phyloP scores from a whole-genome alignment of 2,329 filamentous ascomycete genomes.

The Colletotrichum cereale region DNA sequence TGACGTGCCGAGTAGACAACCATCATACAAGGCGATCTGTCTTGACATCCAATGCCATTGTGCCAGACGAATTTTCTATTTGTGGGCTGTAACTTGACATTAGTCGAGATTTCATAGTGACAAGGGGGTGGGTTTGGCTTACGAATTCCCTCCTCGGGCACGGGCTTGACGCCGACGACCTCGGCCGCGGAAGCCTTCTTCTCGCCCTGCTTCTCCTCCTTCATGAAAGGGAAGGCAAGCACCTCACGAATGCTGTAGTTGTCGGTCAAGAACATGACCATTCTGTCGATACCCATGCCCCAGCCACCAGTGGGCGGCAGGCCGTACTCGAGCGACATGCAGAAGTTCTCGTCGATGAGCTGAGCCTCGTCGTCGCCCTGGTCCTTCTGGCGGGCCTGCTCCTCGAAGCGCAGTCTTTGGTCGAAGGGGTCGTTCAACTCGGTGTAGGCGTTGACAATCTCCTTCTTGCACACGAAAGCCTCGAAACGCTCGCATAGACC shows the following conservation, averaged over 20 bases:
- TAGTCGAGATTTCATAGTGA: neutral
- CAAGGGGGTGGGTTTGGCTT: neutral
- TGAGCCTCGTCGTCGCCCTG: slow-evolving; percentile 98
- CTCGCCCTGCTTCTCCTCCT: slow-evolving; percentile 74
- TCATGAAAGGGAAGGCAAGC: slow-evolving; percentile 97
- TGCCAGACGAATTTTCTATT: slow-evolving; percentile 27
- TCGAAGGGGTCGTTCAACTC: slow-evolving; percentile 97
- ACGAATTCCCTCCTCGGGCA: slow-evolving; percentile 70
- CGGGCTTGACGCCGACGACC: slow-evolving; percentile 69
- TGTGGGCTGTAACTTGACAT: slow-evolving; percentile 36
- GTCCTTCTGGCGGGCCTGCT: slow-evolving; percentile 92
- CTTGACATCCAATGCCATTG: slow-evolving; percentile 26
- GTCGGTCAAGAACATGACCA: slow-evolving; percentile 96
- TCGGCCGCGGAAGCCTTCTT: slow-evolving; percentile 72
- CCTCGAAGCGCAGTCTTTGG: slow-evolving; percentile 82
- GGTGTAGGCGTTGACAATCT: slow-evolving; percentile 96
- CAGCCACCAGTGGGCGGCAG: slow-evolving; percentile 95
- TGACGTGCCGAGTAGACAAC: slow-evolving; percentile 21
- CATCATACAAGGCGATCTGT: slow-evolving; percentile 22
- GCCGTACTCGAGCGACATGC: slow-evolving; percentile 80
- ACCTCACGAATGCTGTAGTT: slow-evolving; percentile 96
- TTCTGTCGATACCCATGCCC: slow-evolving; percentile 94
- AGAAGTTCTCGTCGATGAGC: slow-evolving; percentile 95
- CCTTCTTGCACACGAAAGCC: slow-evolving; percentile 95
- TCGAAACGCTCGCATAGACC: slow-evolving; percentile 98